Percentiles rank a stretch among this genome's conserved stretches.
phyloP scores from a whole-genome alignment of 768 basidiomycete genomes.

The Lactifluus volemus region DNA sequence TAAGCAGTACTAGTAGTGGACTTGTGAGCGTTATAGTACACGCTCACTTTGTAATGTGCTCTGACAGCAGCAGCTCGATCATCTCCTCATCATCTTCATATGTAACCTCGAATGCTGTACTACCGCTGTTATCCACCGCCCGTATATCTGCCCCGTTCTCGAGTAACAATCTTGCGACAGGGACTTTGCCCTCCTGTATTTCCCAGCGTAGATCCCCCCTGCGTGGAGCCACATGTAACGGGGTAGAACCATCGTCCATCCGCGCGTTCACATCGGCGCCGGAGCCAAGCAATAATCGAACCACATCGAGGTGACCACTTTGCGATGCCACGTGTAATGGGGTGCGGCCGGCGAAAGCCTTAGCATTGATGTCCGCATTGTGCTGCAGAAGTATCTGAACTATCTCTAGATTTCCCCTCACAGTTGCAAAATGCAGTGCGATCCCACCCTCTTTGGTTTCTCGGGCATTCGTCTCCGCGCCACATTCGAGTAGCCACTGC shows the following conservation, averaged over 20 bases:
- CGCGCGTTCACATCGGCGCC: background rate
- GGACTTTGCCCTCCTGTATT: background rate
- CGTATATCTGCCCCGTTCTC: background rate
- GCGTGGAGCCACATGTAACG: background rate
- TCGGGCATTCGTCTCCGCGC: background rate
- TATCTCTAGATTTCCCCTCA: background rate
- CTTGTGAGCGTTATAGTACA: too few species aligned
- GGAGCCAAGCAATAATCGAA: background rate
- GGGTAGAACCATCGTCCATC: background rate
- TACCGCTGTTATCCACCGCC: background rate
- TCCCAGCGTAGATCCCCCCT: too few species aligned
- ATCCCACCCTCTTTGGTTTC: background rate
- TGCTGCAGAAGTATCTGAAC: background rate
- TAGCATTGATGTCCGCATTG: background rate
- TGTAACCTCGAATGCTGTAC: background rate
- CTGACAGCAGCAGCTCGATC: background rate
- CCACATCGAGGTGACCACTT: background rate
- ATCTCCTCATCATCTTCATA: background rate
- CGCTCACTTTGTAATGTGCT: background rate
- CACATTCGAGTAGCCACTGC: background rate
- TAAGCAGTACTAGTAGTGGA: too few species aligned
- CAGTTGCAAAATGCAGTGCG: background rate
- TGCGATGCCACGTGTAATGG: background rate
- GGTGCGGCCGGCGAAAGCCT: slow-evolving; percentile 19
- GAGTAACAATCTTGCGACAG: background rate